These are phyloP conservation scores for Globisporangium alternatum DNA, from an alignment of 352 stramenopile genomes.

Conservation along the genomic window DNA sequence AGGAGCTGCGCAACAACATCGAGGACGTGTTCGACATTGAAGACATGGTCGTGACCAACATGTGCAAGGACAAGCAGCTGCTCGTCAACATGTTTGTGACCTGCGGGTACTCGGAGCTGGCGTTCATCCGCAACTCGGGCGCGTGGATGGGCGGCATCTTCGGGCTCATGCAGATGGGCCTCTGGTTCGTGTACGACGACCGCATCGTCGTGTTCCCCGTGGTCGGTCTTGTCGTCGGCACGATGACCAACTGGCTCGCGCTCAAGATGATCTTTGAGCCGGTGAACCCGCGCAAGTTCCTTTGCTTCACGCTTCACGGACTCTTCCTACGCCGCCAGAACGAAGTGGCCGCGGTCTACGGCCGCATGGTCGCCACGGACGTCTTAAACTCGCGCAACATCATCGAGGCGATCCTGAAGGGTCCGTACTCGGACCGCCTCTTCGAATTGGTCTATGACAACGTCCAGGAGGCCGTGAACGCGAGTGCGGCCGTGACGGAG, in stretches of 20 bases:
- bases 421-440: conserved; percentile 80
- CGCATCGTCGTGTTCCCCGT: conserved; percentile 88
- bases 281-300: conserved; percentile 80
- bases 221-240: conserved; percentile 93
- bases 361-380: conserved; percentile 76
- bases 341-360: conserved; percentile 88
- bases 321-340: conserved; percentile 94
- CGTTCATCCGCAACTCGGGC: conserved; percentile 90
- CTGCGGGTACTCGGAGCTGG: conserved; percentile 89
- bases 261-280: conserved; percentile 93
- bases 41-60: conserved; percentile 93
- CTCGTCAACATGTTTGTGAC: conserved; percentile 95
- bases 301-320: conserved; percentile 92
- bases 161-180: conserved; percentile 83
- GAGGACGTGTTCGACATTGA: conserved; percentile 96
- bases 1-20: conserved; percentile 94
- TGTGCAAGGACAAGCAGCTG: conserved; percentile 94
- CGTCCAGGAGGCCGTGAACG: conserved; percentile 83
- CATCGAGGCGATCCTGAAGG: conserved; percentile 87
- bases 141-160: conserved; percentile 90
- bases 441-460: conserved; percentile 89
- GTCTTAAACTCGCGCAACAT: conserved; percentile 89
- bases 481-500: conserved; percentile 67
- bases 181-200: conserved; percentile 86
- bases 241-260: conserved; percentile 97